Evolutionary conservation across 148 eudicot species (phyloP), one percentile per base, ranked within the genome.

Genomic region (Limonium bicolor): DNA sequence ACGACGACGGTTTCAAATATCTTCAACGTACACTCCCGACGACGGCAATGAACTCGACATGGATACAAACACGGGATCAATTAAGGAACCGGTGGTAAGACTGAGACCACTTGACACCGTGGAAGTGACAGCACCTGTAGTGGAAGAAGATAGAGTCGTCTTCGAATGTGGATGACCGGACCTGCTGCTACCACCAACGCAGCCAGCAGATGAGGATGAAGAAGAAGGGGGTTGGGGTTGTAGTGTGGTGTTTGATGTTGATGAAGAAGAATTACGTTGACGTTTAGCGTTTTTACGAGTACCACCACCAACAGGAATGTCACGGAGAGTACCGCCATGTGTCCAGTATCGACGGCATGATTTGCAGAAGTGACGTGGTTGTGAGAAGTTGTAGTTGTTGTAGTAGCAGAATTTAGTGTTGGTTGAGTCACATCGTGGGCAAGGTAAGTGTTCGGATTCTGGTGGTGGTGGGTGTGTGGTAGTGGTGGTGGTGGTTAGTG

Each of bases 321-420:
- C 83, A 0, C 90, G 77, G 49, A 80, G 80, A 31, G 83, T 68
- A 24, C 90, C 90, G 26, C 90, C 90, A 33, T 61, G 83, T 16
- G 90, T 80, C 90, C 90, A 80, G 75, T 80, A 80, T 9, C 90
- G 83, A 43, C 90, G 80, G 60, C 90, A 80, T n/a, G 77, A 41
- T 54, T 80, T 80, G 65, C 90, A 80, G 62, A 80, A 80, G 75
- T 80, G 82, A 13, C 90, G 74, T 2, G 90, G 93, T 61, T 81
- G 93, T 0, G 93, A 81, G 61, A 70, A 63, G 69, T 81, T 81
- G 73, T 81, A 81, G 78, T 81, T 81, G 72, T 81, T 81, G 76
- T 77, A 81, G 78, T 81, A 81, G 33, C 93, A 81, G 76, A 81
- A 81, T 27, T 81, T 81, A 33, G 93, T 81, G 81, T 77, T 71